Evolutionary conservation across 164 flowering plant species (phyloP), one percentile per base, ranked within the genome.

Genomic region (Nelumbo lutea): DNA sequence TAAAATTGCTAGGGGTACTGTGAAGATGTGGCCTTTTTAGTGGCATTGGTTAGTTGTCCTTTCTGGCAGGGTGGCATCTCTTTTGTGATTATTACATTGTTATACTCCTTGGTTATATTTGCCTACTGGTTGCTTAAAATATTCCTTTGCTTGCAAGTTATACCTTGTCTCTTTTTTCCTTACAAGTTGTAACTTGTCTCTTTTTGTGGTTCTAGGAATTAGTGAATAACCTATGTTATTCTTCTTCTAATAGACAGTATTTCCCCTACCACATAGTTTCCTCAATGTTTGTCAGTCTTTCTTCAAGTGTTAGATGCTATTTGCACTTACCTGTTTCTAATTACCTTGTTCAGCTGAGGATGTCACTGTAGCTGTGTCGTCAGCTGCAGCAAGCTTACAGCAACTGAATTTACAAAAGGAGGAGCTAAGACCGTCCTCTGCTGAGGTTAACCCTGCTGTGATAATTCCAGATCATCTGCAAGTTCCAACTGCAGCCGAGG

Each of bases 401-500:
- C 87, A 87, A 64, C 76, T 90, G 58, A 87, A 64, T 75, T 73
- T 96, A 68, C 79, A 78, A 68, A 74, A 83, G 52, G 91, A 90
- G 47, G 90, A 83, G 2, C 68, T 61, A 11, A 82, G 50, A 40
- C 50, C 72, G 39, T 70, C 76, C 44, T 50, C 80, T 73, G 84
- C 80, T 67, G 91, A 83, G 60, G 93, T 83, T 77, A 80, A 70
- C 58, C 90, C 88, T 71, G 79, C 92, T 73, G 96, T 93, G 41
- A 84, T 87, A 70, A 90, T 95, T 74, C 99, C 99, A 48, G 72
- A 86, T 77, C 98, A 96, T 75, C 82, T 93, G 58, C 98, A 91
- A 81, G 90, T 91, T 63, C 95, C 91, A 53, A 77, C 84, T 66
- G 84, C 85, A 14, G 96, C 27, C 0, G 27, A 27, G 27, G 27